These are phyloP conservation scores for Vigna trinervia DNA, from an alignment of 306 rosid genomes.

Conservation along the genomic window DNA sequence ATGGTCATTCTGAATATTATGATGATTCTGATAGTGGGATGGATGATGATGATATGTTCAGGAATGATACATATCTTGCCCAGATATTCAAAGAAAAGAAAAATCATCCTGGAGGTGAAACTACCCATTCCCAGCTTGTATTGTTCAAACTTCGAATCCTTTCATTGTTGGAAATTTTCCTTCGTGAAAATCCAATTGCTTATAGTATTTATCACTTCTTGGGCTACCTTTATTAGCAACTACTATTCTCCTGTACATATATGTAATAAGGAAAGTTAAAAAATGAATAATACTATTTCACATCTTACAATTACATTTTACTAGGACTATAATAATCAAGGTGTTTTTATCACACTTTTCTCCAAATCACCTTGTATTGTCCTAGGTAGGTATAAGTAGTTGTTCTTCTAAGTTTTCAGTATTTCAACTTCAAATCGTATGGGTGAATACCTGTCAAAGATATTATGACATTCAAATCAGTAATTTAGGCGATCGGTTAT, in stretches of 20 bases:
- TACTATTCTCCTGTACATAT: background rate
- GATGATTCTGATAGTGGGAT: constrained; percentile 95
- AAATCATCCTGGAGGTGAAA: constrained; percentile 80
- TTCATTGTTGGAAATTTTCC: constrained; percentile 88
- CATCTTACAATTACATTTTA: too few species aligned
- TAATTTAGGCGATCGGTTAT: too few species aligned
- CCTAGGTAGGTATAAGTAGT: too few species aligned
- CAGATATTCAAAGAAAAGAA: constrained; percentile 81
- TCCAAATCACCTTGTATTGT: too few species aligned
- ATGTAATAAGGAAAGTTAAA: too few species aligned
- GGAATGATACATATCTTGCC: constrained; percentile 85
- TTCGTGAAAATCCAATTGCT: constrained; percentile 76
- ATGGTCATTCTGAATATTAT: constrained; percentile 62
- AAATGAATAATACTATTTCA: too few species aligned
- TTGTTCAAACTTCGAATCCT: constrained; percentile 91
- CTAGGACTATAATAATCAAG: too few species aligned
- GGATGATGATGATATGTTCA: constrained; percentile 99
- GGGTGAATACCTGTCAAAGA: too few species aligned
- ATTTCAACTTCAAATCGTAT: too few species aligned
- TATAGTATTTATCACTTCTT: background rate
- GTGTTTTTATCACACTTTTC: too few species aligned
- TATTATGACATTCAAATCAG: too few species aligned
- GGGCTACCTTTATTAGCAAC: background rate
- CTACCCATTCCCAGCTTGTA: constrained; percentile 90
- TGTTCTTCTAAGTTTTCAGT: too few species aligned